These are phyloP conservation scores for Aspergillaceae sp. DNA, from an alignment of 2,329 filamentous ascomycete species.

Conservation along the genomic window DNA sequence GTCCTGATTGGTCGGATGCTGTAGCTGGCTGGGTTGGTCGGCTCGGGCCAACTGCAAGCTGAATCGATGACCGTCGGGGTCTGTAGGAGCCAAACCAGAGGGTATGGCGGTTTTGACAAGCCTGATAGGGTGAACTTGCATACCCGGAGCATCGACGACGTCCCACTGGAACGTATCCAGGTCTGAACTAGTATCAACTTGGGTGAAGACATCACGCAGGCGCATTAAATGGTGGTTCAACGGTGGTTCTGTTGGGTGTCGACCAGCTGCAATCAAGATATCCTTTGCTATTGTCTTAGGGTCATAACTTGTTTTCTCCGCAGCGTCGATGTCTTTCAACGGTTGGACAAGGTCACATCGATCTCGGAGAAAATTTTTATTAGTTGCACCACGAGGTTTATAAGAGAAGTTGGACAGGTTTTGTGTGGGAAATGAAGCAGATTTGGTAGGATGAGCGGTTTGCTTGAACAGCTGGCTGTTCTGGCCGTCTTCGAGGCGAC, in stretches of 20 bases:
- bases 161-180: slow-evolving; percentile 55
- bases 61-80: no score
- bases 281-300: slow-evolving; percentile 55
- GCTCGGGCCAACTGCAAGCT: no score
- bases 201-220: slow-evolving; percentile 35
- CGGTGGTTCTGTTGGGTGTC: slow-evolving; percentile 50
- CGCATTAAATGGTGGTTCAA: slow-evolving; percentile 53
- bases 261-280: slow-evolving; percentile 53
- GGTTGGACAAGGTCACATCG: slow-evolving; percentile 36
- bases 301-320: slow-evolving; percentile 47
- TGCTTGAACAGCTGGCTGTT: no score
- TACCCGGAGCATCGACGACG: slow-evolving; percentile 39
- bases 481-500: no score
- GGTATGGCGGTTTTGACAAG: not conserved
- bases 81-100: not conserved
- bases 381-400: slow-evolving; percentile 5
- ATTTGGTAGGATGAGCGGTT: no score
- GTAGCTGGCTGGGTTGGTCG: not conserved
- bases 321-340: slow-evolving; percentile 31
- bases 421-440: no score
- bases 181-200: slow-evolving; percentile 42
- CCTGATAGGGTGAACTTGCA: not conserved
- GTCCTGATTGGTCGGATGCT: slow-evolving; percentile 3
- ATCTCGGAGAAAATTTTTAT: slow-evolving; percentile 17
- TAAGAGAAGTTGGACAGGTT: slow-evolving; percentile 6